A percentile compares a stretch with the other conserved stretches of the same genome.
These are phyloP conservation scores for Leccinum barrowsii DNA, from an alignment of 768 basidiomycete genomes.

Conservation along the genomic window DNA sequence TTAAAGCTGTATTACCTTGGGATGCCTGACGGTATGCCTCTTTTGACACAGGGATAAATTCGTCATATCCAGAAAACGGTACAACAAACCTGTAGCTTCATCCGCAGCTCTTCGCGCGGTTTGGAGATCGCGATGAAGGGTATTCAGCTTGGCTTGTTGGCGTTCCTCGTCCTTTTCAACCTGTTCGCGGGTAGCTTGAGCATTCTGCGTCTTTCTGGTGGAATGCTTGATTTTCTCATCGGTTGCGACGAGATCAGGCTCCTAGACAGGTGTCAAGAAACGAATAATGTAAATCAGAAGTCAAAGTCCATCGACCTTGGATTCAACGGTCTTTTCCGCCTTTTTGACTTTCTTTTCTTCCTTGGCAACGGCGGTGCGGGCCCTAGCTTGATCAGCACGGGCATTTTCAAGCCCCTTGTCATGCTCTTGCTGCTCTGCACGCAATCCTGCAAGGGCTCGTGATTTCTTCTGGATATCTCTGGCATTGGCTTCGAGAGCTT, in stretches of 20 bases:
- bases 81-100: slow-evolving; percentile 66
- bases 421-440: slow-evolving; percentile 64
- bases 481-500: slow-evolving; percentile 71
- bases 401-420: slow-evolving; percentile 72
- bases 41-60: slow-evolving; percentile 27
- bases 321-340: slow-evolving; percentile 84
- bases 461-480: slow-evolving; percentile 70
- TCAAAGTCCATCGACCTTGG: slow-evolving; percentile 52
- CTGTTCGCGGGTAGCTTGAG: slow-evolving; percentile 57
- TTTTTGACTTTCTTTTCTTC: slow-evolving; percentile 88
- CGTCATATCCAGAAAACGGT: background rate
- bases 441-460: slow-evolving; percentile 61
- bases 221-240: slow-evolving; percentile 90
- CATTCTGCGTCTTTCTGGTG: slow-evolving; percentile 71
- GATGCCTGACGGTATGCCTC: slow-evolving; percentile 75
- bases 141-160: slow-evolving; percentile 49
- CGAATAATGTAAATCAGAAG: background rate
- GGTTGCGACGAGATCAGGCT: slow-evolving; percentile 77
- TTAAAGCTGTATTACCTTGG: slow-evolving; percentile 72
- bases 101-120: slow-evolving; percentile 67
- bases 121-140: slow-evolving; percentile 61
- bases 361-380: slow-evolving; percentile 70
- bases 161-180: slow-evolving; percentile 57
- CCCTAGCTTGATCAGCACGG: slow-evolving; percentile 76
- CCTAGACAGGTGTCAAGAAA: slow-evolving; percentile 43